phyloP scores from a whole-genome alignment of 2,329 filamentous ascomycete genomes.

The Fusarium nematophilum region DNA sequence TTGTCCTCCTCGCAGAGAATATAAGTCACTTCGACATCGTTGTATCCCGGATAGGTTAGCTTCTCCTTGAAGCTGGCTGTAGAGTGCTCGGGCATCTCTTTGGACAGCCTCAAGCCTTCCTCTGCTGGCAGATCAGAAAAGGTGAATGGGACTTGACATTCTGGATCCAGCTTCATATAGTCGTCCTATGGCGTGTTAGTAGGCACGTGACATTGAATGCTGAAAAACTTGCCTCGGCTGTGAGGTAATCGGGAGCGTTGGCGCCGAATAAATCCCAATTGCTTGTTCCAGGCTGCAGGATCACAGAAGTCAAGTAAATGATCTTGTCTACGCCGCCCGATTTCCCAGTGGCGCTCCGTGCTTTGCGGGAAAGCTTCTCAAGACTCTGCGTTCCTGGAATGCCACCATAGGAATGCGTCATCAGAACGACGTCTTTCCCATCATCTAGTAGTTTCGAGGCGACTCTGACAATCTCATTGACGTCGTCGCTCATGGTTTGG shows the following conservation, averaged over 20 bases:
- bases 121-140: constrained; percentile 25
- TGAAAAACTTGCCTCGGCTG: not conserved
- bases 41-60: constrained; percentile 27
- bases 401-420: constrained; percentile 29
- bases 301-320: constrained; percentile 17
- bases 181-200: constrained; percentile 6
- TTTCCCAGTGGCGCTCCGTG: not conserved
- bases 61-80: constrained; percentile 26
- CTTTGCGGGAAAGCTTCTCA: constrained; percentile 7
- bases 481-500: constrained; percentile 25
- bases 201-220: fast-evolving
- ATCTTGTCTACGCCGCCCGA: constrained; percentile 16
- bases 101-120: constrained; percentile 5
- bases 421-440: constrained; percentile 6
- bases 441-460: constrained; percentile 6
- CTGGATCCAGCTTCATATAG: constrained; percentile 11
- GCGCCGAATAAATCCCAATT: constrained; percentile 16
- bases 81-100: constrained; percentile 22
- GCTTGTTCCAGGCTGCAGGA: constrained; percentile 5
- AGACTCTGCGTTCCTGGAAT: constrained; percentile 25
- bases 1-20: constrained; percentile 25
- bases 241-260: constrained; percentile 1
- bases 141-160: not conserved
- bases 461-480: constrained; percentile 4
- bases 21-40: constrained; percentile 30